phyloP scores from a whole-genome alignment of 768 basidiomycete species.

The Boletus eberwhitei region DNA sequence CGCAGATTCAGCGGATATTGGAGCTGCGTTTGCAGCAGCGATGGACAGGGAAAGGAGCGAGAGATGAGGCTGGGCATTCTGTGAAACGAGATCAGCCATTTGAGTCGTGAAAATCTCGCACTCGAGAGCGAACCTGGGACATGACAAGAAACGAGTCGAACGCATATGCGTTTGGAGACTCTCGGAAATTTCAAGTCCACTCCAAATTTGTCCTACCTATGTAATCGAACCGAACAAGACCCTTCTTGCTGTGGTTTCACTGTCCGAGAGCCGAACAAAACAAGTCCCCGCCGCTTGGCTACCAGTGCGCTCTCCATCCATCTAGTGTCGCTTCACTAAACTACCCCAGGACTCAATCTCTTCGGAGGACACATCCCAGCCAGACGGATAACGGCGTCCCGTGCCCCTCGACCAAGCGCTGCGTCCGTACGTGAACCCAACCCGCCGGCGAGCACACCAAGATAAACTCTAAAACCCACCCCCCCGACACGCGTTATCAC shows the following conservation, averaged over 20 bases:
- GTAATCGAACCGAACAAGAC: constrained; percentile 13
- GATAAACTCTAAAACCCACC: neutral
- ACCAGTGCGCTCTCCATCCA: too few relatives aligned
- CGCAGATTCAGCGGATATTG: constrained; percentile 37
- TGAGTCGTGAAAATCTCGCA: too few relatives aligned
- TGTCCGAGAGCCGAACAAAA: neutral
- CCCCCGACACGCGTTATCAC: neutral
- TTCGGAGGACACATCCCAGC: too few relatives aligned
- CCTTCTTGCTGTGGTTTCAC: too few relatives aligned
- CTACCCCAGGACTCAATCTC: too few relatives aligned
- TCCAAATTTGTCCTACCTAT: constrained; percentile 21
- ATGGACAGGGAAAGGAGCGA: constrained; percentile 71
- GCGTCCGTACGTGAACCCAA: neutral
- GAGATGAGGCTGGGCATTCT: constrained; percentile 15
- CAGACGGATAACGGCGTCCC: neutral
- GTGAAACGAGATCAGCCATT: neutral
- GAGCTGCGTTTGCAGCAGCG: constrained; percentile 49
- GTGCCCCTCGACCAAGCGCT: neutral
- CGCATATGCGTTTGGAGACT: constrained; percentile 6
- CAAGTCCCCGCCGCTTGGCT: too few relatives aligned
- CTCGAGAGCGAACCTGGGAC: constrained; percentile 18
- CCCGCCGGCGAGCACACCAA: neutral
- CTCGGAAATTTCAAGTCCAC: constrained; percentile 22
- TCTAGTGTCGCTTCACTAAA: too few relatives aligned
- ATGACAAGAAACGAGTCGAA: constrained; percentile 10